phyloP scores from a whole-genome alignment of 1,139 yeast genomes.

The Geotrichum siamense region DNA sequence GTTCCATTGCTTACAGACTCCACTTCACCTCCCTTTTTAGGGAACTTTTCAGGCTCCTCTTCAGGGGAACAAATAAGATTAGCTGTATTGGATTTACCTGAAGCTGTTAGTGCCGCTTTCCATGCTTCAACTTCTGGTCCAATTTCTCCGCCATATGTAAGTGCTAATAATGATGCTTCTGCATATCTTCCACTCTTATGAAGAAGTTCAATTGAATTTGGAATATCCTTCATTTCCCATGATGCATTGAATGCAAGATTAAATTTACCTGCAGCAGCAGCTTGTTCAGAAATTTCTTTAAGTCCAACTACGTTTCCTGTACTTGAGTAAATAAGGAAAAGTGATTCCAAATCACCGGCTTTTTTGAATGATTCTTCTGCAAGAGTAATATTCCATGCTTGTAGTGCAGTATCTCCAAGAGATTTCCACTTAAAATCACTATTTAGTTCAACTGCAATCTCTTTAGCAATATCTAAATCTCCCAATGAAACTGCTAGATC shows the following conservation, averaged over 20 bases:
- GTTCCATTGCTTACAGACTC: constrained; percentile 15
- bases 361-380: constrained; percentile 76
- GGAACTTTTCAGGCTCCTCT: constrained; percentile 30
- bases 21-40: constrained; percentile 29
- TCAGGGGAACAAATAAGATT: constrained; percentile 34
- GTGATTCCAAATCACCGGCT: constrained; percentile 76
- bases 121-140: constrained; percentile 51
- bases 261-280: constrained; percentile 66
- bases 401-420: constrained; percentile 80
- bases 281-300: constrained; percentile 48
- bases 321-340: constrained; percentile 76
- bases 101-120: constrained; percentile 50
- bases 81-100: constrained; percentile 54
- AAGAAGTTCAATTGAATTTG: constrained; percentile 59
- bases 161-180: constrained; percentile 79
- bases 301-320: constrained; percentile 62
- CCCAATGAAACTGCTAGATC: constrained; percentile 69
- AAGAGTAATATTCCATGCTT: constrained; percentile 68
- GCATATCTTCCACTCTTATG: constrained; percentile 62
- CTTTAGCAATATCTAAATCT: constrained; percentile 64
- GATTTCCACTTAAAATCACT: constrained; percentile 79
- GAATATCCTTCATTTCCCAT: constrained; percentile 75
- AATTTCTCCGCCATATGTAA: constrained; percentile 58
- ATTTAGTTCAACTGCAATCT: constrained; percentile 48
- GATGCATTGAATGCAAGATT: constrained; percentile 89